Conservation (phyloP, 2,329 filamentous ascomycete genomes). For the Venturia pyrina region DNA sequence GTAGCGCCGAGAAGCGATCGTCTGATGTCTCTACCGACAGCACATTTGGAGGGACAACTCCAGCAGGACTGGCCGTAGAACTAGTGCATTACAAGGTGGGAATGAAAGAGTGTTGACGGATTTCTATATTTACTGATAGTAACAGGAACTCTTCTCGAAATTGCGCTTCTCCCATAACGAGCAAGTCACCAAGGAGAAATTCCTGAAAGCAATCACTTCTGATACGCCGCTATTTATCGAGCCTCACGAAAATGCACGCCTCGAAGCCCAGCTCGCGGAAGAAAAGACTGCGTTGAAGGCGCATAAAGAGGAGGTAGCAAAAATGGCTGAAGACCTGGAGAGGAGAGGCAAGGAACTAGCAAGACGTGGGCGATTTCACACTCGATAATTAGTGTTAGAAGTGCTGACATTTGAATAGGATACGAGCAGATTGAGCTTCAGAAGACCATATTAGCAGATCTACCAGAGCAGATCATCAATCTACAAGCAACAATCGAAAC, state of each 20-base stretch:
- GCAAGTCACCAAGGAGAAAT: constrained; percentile 97
- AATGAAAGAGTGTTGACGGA: no score
- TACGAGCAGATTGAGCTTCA: constrained; percentile 46
- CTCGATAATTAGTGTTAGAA: not conserved
- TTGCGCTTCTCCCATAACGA: constrained; percentile 95
- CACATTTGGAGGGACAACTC: constrained; percentile 50
- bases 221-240: constrained; percentile 81
- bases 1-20: constrained; percentile 23
- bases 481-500: constrained; percentile 40
- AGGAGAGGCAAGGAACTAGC: constrained; percentile 48
- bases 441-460: constrained; percentile 37
- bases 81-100: constrained; percentile 70
- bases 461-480: constrained; percentile 43
- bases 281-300: constrained; percentile 68
- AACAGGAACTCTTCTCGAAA: constrained; percentile 80
- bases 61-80: constrained; percentile 71
- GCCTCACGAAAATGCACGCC: constrained; percentile 66
- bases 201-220: constrained; percentile 83
- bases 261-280: constrained; percentile 40
- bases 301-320: constrained; percentile 68
- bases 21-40: constrained; percentile 63
- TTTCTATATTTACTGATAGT: not conserved
- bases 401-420: constrained; percentile 23
- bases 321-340: constrained; percentile 65
- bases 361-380: constrained; percentile 31